Conservation (phyloP, 164 flowering plant genomes). For the Nymphaea thermarum region DNA sequence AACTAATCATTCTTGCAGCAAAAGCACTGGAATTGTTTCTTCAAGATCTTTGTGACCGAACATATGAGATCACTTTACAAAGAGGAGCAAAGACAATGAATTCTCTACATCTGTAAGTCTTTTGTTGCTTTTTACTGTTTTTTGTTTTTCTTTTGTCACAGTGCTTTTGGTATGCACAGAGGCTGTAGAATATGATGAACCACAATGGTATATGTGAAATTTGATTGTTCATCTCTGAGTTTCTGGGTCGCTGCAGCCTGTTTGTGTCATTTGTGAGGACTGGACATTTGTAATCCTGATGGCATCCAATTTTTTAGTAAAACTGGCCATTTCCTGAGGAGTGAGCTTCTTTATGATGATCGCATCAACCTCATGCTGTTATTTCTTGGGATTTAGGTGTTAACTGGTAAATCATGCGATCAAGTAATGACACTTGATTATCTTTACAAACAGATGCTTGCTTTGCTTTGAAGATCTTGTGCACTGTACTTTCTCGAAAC, state of each 20-base stretch:
- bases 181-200: not conserved
- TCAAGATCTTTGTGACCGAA: conserved; percentile 81
- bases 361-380: not conserved
- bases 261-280: not conserved
- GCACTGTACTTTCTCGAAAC: too few species aligned
- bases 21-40: conserved; percentile 78
- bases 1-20: conserved; percentile 29
- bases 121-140: not conserved
- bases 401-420: too few species aligned
- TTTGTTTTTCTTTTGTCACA: not conserved
- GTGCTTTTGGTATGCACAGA: not conserved
- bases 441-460: too few species aligned
- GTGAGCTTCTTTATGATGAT: not conserved
- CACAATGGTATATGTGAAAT: not conserved
- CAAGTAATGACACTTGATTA: too few species aligned
- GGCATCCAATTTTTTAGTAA: not conserved
- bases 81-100: conserved; percentile 78
- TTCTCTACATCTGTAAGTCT: conserved; percentile 58
- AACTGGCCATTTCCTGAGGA: not conserved
- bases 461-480: too few species aligned
- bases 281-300: not conserved
- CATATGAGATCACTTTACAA: conserved; percentile 72
- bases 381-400: not conserved
- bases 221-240: not conserved
- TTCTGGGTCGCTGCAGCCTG: not conserved